Base-by-base conservation (phyloP, 2,329 filamentous ascomycete species). In the Conoideocrella luteorostrata region DNA sequence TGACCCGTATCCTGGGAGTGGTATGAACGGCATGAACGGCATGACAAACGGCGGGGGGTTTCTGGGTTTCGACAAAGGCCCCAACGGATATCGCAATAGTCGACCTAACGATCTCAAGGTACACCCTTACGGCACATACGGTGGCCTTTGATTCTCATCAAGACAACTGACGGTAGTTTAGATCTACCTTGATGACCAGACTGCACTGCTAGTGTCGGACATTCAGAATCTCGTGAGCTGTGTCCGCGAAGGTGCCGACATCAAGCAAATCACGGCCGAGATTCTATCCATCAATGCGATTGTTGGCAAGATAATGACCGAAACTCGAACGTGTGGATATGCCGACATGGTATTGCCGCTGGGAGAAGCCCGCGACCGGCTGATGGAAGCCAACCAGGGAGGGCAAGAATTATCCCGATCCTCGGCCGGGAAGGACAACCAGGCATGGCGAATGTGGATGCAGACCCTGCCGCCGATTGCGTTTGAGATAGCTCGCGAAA, bases 121-220 rank as follows among this genome's bases (percentile, higher is more conserved):
- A 48, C 50, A 48, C 32, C 36, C 44, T 29, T 50, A 52, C 41
- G 47, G 42, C 34, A 39, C 46, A 38, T 49, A 50, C 21, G 46
- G 44, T 47, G 47, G 43, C 43, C 39, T 37, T 21, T 50, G 39
- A 44, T 43, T 26, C 20, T 39, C 44, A 24, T 33, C 41, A 37
- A 44, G 40, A 18, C 36, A 32, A 40, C 49, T 53, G 44, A 51
- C 47, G 47, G 44, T 33, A 44, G 41, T 47, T 41, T 49, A 85
- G 78, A 77, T 86, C 47, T 90, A 88, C 58, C 77, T 94, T 28
- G 86, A 93, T 58, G 86, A 90, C 57, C 86, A 93, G 61, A 90
- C 85, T 10, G 85, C 86, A 40, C 69, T 81, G 3, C 74, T 95
- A 47, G 83, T 93, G 21, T 80, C 88, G 52, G 86, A 81, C 35